Evolutionary conservation across 805 yeast species (phyloP).

Genomic region (Hanseniaspora hatyaiensis): DNA sequence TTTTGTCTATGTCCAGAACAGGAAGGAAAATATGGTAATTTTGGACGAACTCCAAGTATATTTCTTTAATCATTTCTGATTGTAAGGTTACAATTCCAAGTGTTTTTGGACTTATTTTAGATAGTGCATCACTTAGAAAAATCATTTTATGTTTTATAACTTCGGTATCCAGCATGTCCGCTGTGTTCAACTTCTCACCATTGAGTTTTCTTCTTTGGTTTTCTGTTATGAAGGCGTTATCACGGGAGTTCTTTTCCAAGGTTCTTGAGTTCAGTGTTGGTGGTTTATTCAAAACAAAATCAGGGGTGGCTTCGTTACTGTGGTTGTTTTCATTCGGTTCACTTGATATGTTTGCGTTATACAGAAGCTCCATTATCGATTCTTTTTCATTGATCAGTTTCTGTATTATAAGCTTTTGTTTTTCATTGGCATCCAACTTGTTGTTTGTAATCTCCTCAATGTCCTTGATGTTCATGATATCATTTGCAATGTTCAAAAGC

Average conservation of each 20-base stretch:
- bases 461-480: conserved; percentile 10
- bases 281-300: neutral
- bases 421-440: neutral
- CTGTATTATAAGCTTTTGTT: conserved; percentile 7
- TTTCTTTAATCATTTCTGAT: conserved; percentile 46
- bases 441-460: neutral
- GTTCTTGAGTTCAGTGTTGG: neutral
- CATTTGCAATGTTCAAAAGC: conserved; percentile 37
- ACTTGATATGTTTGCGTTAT: conserved; percentile 11
- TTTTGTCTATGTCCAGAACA: conserved; percentile 66
- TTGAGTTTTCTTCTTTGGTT: conserved; percentile 5
- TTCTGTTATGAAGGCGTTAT: neutral
- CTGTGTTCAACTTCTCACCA: conserved; percentile 6
- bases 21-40: conserved; percentile 80
- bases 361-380: conserved; percentile 10
- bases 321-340: no score
- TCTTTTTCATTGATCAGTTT: conserved; percentile 11
- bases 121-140: conserved; percentile 27
- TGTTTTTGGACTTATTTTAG: conserved; percentile 53
- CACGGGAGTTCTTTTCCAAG: no score
- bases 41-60: conserved; percentile 60
- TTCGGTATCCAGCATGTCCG: conserved; percentile 1
- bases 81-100: conserved; percentile 57
- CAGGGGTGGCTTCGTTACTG: neutral
- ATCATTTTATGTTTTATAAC: conserved; percentile 17